A percentile compares a stretch with the other conserved stretches of the same genome.
Conservation (phyloP, 139 green algal species). For the Micractinium conductrix region DNA sequence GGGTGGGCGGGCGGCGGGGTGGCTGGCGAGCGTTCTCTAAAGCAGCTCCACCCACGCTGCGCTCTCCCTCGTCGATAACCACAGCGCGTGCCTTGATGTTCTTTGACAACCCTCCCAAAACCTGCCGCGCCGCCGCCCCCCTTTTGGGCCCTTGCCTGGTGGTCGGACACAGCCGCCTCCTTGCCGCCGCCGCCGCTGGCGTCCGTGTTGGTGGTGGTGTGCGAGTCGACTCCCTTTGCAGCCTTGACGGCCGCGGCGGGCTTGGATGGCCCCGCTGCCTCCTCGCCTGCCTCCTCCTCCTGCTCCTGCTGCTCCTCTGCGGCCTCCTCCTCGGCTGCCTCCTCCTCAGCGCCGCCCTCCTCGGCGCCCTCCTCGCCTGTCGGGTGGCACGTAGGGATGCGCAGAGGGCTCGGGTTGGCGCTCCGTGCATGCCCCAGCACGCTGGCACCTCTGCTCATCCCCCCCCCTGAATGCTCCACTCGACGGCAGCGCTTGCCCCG, state of each 20-base stretch:
- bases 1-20: not conserved
- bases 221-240: not conserved
- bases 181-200: not conserved
- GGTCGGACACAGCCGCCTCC: conserved; percentile 12
- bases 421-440: too few relatives aligned
- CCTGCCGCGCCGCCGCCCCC: too few relatives aligned
- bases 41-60: not conserved
- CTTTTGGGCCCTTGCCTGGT: too few relatives aligned
- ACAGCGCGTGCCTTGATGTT: not conserved
- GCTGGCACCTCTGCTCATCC: too few relatives aligned
- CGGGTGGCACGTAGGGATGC: too few relatives aligned
- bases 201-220: conserved; percentile 19
- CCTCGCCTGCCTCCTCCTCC: conserved; percentile 11
- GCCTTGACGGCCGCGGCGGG: not conserved
- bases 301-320: conserved; percentile 13
- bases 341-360: conserved; percentile 14
- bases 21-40: too few relatives aligned
- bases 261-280: not conserved
- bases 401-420: too few relatives aligned
- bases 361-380: conserved; percentile 40
- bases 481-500: too few relatives aligned
- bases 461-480: too few relatives aligned
- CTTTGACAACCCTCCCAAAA: not conserved
- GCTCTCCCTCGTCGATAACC: not conserved
- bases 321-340: conserved; percentile 5